A percentile compares a stretch with the other conserved stretches of the same genome.
These are phyloP conservation scores for Cryoendolithus antarcticus DNA, from an alignment of 2,329 filamentous ascomycete genomes.

Conservation along the genomic window DNA sequence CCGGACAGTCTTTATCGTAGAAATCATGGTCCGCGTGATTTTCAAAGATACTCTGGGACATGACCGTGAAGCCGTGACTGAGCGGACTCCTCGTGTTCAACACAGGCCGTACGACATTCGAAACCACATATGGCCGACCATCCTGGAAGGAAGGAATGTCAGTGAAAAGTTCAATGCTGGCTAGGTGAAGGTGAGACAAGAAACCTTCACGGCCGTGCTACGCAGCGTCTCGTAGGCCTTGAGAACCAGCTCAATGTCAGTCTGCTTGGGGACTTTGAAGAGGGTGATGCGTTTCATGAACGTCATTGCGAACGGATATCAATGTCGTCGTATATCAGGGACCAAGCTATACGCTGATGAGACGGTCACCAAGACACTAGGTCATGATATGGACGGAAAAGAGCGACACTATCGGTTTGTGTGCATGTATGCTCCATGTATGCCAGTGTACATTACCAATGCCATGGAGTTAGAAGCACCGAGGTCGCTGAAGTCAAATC, in stretches of 20 bases:
- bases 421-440: too few species aligned
- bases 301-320: conserved; percentile 7
- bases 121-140: conserved; percentile 57
- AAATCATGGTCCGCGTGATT: conserved; percentile 55
- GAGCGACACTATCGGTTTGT: too few species aligned
- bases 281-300: conserved; percentile 39
- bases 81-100: conserved; percentile 30
- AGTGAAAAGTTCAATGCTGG: too few species aligned
- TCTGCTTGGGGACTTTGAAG: conserved; percentile 40
- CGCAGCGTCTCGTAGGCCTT: too few species aligned
- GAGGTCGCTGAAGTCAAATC: too few species aligned
- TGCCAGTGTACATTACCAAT: too few species aligned
- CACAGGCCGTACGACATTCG: conserved; percentile 18
- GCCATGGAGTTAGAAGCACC: too few species aligned
- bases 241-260: conserved; percentile 25
- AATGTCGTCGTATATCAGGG: background rate
- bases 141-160: conserved; percentile 34
- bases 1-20: conserved; percentile 51
- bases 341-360: too few species aligned
- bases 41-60: conserved; percentile 52
- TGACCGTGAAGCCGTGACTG: conserved; percentile 53
- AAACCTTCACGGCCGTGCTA: too few species aligned
- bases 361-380: too few species aligned
- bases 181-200: too few species aligned
- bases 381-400: too few species aligned